Evolutionary conservation across 352 stramenopile species (phyloP).

Genomic region (Thraustochytrium sp.): DNA sequence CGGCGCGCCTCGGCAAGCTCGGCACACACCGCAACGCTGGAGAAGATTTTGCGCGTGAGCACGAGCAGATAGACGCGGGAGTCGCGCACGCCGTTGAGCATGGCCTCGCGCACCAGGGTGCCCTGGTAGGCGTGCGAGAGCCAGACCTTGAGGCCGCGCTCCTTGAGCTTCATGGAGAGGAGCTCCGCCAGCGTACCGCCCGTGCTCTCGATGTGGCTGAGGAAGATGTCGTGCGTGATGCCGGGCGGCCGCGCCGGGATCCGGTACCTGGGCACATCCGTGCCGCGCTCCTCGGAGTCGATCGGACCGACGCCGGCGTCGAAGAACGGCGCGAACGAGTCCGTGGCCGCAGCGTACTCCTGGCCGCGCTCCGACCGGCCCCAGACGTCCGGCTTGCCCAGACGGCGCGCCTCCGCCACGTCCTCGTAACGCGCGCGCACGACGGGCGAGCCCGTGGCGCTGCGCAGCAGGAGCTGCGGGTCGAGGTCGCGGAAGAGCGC

Average conservation of each 20-base stretch:
- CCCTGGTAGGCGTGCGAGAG: not conserved
- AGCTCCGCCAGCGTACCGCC: not conserved
- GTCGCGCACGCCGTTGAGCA: not conserved
- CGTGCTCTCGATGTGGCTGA: not conserved
- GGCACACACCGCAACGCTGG: too few relatives aligned
- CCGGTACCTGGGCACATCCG: not conserved
- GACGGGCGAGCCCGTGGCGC: too few relatives aligned
- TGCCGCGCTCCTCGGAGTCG: not conserved
- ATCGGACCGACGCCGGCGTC: not conserved
- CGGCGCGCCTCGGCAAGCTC: too few relatives aligned
- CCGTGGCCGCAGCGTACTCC: not conserved
- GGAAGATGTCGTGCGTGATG: not conserved
- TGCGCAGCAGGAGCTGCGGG: too few relatives aligned
- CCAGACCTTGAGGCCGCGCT: not conserved
- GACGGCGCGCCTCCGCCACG: too few relatives aligned
- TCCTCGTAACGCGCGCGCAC: too few relatives aligned
- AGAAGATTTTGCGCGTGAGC: too few relatives aligned
- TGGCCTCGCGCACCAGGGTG: not conserved
- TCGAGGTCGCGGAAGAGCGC: too few relatives aligned
- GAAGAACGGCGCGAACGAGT: slow-evolving; percentile 1
- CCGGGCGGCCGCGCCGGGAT: not conserved
- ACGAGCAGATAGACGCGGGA: not conserved
- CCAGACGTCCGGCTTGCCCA: not conserved
- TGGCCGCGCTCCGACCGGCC: not conserved
- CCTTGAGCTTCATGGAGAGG: not conserved